Conservation (phyloP, 495 filamentous ascomycete genomes). For the Aspergillus nidulans region DNA sequence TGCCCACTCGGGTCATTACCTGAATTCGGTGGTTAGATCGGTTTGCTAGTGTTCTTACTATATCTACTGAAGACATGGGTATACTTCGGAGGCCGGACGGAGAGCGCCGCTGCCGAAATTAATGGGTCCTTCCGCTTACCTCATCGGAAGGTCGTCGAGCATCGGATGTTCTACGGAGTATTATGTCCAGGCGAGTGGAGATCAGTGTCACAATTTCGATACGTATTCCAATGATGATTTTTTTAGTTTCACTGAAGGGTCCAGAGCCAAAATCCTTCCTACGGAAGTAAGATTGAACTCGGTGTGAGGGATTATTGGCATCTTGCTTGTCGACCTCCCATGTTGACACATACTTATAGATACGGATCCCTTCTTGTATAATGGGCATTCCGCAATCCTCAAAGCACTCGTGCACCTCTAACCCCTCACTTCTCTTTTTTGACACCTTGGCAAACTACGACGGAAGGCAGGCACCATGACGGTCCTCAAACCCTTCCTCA, state of each 20-base stretch:
- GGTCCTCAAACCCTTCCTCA: background rate
- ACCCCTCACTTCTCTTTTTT: background rate
- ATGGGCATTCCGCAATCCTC: background rate
- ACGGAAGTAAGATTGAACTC: background rate
- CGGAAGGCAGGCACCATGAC: background rate
- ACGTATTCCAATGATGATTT: background rate
- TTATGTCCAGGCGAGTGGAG: background rate
- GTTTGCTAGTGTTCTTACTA: background rate
- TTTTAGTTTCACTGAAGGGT: background rate
- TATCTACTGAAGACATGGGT: no score
- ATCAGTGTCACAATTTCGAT: background rate
- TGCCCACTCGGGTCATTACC: background rate
- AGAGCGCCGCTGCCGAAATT: background rate
- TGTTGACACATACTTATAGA: background rate
- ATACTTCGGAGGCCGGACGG: no score
- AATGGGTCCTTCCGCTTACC: background rate
- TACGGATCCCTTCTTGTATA: background rate
- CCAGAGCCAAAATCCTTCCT: background rate
- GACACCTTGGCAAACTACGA: background rate
- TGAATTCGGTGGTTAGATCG: background rate
- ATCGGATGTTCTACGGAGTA: background rate
- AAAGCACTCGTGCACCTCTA: no score
- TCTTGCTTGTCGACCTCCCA: background rate
- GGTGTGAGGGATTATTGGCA: background rate
- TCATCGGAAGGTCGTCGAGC: background rate